Conservation (phyloP, 2,329 filamentous ascomycete species). For the Ophiocordyceps camponoti-saundersi region DNA sequence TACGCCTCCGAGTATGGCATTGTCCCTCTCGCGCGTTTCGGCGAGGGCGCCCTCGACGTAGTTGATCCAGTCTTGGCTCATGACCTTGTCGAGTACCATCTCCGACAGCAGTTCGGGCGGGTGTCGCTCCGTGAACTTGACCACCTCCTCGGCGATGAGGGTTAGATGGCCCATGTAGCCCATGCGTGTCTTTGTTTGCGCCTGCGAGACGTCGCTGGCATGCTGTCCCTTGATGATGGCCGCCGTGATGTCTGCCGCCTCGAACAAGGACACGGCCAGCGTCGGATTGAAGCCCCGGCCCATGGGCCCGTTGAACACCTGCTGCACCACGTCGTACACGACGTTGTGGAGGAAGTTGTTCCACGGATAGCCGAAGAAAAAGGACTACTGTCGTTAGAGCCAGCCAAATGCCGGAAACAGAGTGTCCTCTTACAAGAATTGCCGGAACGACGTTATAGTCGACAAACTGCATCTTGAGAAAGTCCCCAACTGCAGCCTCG, state of each 20-base stretch:
- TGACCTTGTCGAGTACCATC: slow-evolving; percentile 71
- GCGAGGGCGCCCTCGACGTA: slow-evolving; percentile 89
- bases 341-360: slow-evolving; percentile 99
- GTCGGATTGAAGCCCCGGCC: slow-evolving; percentile 85
- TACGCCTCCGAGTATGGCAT: slow-evolving; percentile 93
- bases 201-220: slow-evolving; percentile 72
- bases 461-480: slow-evolving; percentile 90
- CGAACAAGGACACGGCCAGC: slow-evolving; percentile 83
- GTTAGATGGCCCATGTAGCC: slow-evolving; percentile 98
- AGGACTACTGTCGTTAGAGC: slow-evolving; percentile 40
- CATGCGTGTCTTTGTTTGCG: slow-evolving; percentile 71
- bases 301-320: slow-evolving; percentile 98
- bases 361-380: slow-evolving; percentile 98
- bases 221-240: slow-evolving; percentile 84
- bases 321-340: slow-evolving; percentile 96
- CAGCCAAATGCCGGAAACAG: not conserved
- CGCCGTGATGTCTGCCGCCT: slow-evolving; percentile 74
- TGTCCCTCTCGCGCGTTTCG: slow-evolving; percentile 88
- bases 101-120: slow-evolving; percentile 76
- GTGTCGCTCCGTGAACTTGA: slow-evolving; percentile 93
- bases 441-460: slow-evolving; percentile 88
- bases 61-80: slow-evolving; percentile 79
- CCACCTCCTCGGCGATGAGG: slow-evolving; percentile 91
- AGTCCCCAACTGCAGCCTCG: slow-evolving; percentile 64
- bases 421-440: slow-evolving; percentile 55